phyloP scores from a whole-genome alignment of 116 monocot genomes.

The Zostera marina region DNA sequence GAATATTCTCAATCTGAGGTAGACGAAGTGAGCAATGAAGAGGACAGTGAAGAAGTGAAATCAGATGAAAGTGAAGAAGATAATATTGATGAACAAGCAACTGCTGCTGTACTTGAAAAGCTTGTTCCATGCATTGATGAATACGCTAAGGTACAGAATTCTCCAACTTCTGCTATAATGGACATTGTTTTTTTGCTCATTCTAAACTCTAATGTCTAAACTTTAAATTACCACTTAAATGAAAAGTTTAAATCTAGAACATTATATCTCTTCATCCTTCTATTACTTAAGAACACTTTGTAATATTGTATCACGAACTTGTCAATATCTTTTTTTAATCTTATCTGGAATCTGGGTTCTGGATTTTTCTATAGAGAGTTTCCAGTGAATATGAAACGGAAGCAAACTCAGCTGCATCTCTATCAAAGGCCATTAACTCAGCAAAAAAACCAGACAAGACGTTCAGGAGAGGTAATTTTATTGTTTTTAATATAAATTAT shows the following conservation, averaged over 20 bases:
- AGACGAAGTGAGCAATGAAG: conserved; percentile 53
- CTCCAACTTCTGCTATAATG: neutral
- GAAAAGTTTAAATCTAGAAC: neutral
- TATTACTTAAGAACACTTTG: neutral
- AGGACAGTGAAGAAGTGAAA: conserved; percentile 43
- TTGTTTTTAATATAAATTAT: conserved; percentile 1
- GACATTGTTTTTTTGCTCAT: too few species aligned
- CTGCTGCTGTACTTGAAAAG: conserved; percentile 41
- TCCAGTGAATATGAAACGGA: conserved; percentile 34
- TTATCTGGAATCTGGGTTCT: too few species aligned
- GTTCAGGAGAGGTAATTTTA: conserved; percentile 47
- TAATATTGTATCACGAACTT: neutral
- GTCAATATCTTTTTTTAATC: neutral
- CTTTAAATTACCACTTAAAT: neutral
- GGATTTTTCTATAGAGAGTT: conserved; percentile 31
- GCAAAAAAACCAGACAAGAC: conserved; percentile 34
- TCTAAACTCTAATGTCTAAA: too few species aligned
- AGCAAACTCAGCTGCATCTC: conserved; percentile 13
- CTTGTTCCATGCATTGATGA: conserved; percentile 45
- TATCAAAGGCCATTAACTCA: conserved; percentile 24
- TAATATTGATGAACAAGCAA: conserved; percentile 30
- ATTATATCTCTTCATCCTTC: neutral
- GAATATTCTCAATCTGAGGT: conserved; percentile 44
- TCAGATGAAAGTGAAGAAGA: conserved; percentile 45
- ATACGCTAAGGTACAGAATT: conserved; percentile 27